phyloP scores from a whole-genome alignment of 2,329 filamentous ascomycete genomes.

The Endoconidiophora polonica region DNA sequence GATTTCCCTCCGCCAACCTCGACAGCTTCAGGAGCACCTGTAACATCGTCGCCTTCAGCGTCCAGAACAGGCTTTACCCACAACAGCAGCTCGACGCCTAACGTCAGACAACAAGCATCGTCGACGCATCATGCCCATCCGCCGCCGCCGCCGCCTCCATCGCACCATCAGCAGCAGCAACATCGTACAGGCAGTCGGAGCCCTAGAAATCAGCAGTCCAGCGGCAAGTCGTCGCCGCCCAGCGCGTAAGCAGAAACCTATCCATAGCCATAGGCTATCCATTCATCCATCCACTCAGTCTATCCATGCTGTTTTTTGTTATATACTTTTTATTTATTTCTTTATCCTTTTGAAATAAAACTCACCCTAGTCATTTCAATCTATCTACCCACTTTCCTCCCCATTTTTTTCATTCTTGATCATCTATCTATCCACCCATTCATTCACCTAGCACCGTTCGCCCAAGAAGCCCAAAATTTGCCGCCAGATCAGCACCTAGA shows the following conservation, averaged over 20 bases:
- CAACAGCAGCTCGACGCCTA: slow-evolving; percentile 24
- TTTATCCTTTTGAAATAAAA: background rate
- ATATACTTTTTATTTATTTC: background rate
- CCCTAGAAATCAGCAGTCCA: slow-evolving; percentile 16
- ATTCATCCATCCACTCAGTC: slow-evolving; percentile 12
- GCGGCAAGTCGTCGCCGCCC: slow-evolving; percentile 38
- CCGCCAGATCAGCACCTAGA: background rate
- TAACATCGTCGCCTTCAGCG: slow-evolving; percentile 26
- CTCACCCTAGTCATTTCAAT: background rate
- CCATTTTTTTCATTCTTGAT: background rate
- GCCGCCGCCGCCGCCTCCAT: background rate
- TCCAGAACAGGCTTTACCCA: slow-evolving; percentile 38
- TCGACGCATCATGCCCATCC: slow-evolving; percentile 1
- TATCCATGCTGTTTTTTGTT: slow-evolving; percentile 10
- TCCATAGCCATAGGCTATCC: background rate
- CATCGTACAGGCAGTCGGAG: slow-evolving; percentile 13
- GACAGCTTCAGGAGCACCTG: slow-evolving; percentile 17
- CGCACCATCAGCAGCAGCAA: slow-evolving; percentile 7
- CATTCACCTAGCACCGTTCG: slow-evolving; percentile 3
- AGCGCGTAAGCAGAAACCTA: slow-evolving; percentile 35
- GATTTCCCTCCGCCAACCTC: slow-evolving; percentile 17
- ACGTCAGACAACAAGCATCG: background rate
- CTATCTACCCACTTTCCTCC: background rate
- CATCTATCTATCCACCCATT: background rate
- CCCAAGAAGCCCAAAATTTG: background rate